phyloP scores from a whole-genome alignment of 208 protist species.

The Trypanosomatidae sp. region DNA sequence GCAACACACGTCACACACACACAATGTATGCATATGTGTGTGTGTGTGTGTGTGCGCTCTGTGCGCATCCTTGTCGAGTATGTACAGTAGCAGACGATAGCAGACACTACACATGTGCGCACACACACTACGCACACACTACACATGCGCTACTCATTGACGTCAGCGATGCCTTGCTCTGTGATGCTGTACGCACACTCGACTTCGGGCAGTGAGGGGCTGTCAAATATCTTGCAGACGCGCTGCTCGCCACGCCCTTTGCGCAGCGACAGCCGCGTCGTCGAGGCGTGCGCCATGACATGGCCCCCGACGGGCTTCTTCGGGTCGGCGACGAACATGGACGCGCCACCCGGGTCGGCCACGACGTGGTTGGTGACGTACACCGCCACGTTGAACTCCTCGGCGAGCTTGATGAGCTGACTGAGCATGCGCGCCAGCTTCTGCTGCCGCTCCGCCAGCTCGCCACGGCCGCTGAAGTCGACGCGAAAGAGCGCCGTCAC shows the following conservation, averaged over 20 bases:
- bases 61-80: no score
- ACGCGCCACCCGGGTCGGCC: slow-evolving; percentile 94
- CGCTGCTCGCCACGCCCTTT: slow-evolving; percentile 96
- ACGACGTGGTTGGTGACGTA: slow-evolving; percentile 99
- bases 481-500: slow-evolving; percentile 98
- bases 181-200: slow-evolving; percentile 94
- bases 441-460: slow-evolving; percentile 95
- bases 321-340: slow-evolving; percentile 96
- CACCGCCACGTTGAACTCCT: slow-evolving; percentile 98
- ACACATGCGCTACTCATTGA: slow-evolving; percentile 80
- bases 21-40: no score
- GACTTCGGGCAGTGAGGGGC: slow-evolving; percentile 93
- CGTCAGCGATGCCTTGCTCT: slow-evolving; percentile 93
- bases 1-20: no score
- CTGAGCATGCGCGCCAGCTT: slow-evolving; percentile 88
- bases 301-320: slow-evolving; percentile 98
- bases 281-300: slow-evolving; percentile 97
- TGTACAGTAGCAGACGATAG: no score
- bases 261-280: slow-evolving; percentile 88
- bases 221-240: slow-evolving; percentile 98
- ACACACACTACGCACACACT: no score
- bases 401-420: slow-evolving; percentile 94
- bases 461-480: slow-evolving; percentile 95
- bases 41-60: no score
- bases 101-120: no score